A percentile compares a stretch with the other conserved stretches of the same genome.
Evolutionary conservation across 805 yeast species (phyloP).

Genomic region (Lachancea nothofagi): DNA sequence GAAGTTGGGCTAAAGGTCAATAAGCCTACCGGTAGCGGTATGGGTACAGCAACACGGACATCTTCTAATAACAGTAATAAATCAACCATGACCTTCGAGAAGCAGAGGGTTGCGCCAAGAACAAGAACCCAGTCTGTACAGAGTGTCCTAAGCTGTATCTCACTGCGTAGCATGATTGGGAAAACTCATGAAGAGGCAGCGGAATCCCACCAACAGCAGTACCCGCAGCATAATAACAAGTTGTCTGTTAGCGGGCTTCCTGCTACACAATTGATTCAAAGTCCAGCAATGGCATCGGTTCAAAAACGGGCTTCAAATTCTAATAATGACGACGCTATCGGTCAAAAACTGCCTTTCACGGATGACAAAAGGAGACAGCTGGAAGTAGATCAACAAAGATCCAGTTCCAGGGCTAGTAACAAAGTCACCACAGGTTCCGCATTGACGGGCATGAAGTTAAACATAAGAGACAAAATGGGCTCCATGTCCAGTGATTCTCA

Average conservation of each 20-base stretch:
- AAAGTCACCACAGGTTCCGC: neutral
- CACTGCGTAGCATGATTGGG: slow-evolving; percentile 53
- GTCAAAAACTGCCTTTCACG: slow-evolving; percentile 33
- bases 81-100: slow-evolving; percentile 39
- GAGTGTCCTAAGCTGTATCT: slow-evolving; percentile 52
- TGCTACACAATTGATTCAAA: slow-evolving; percentile 36
- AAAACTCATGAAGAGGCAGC: slow-evolving; percentile 57
- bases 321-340: slow-evolving; percentile 23
- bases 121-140: slow-evolving; percentile 38
- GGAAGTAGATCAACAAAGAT: neutral
- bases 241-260: slow-evolving; percentile 22
- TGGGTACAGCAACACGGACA: slow-evolving; percentile 6
- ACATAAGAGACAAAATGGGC: neutral
- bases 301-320: slow-evolving; percentile 9
- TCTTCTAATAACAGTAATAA: slow-evolving; percentile 13
- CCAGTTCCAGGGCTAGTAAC: slow-evolving; percentile 1
- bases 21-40: slow-evolving; percentile 10
- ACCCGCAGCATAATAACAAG: too few species aligned
- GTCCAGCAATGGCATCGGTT: slow-evolving; percentile 37
- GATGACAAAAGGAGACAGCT: slow-evolving; percentile 23
- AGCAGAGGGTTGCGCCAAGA: slow-evolving; percentile 55
- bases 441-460: neutral
- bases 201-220: slow-evolving; percentile 1
- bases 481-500: neutral
- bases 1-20: slow-evolving; percentile 11